A percentile compares a stretch with the other conserved stretches of the same genome.
Evolutionary conservation across 768 basidiomycete species (phyloP).

Genomic region (Tylopilus sp.): DNA sequence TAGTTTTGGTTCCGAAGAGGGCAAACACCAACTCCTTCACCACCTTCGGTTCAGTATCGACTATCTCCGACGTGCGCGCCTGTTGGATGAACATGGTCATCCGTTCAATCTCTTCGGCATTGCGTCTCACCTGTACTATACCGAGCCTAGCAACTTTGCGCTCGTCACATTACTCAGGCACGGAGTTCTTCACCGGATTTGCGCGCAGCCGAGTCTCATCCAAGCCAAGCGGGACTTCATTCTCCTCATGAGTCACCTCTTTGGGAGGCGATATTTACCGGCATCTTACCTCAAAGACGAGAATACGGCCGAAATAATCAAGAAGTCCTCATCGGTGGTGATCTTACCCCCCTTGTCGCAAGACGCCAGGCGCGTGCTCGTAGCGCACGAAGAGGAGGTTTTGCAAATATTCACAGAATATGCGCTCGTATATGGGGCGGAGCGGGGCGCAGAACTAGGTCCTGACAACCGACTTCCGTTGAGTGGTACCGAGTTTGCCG

Average conservation of each 20-base stretch:
- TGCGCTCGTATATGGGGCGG: slow-evolving; percentile 45
- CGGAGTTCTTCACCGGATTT: slow-evolving; percentile 59
- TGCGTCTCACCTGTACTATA: slow-evolving; percentile 55
- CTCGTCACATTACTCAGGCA: slow-evolving; percentile 53
- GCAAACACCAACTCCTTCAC: slow-evolving; percentile 56
- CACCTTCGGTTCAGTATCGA: slow-evolving; percentile 71
- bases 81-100: slow-evolving; percentile 51
- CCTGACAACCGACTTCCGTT: slow-evolving; percentile 48
- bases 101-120: slow-evolving; percentile 57
- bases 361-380: slow-evolving; percentile 40
- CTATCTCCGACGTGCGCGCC: slow-evolving; percentile 55
- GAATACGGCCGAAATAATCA: slow-evolving; percentile 34
- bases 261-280: slow-evolving; percentile 57
- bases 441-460: slow-evolving; percentile 38
- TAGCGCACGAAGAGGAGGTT: slow-evolving; percentile 46
- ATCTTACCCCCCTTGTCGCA: slow-evolving; percentile 49
- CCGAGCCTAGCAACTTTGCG: slow-evolving; percentile 70
- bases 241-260: slow-evolving; percentile 59
- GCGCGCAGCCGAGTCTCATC: slow-evolving; percentile 36
- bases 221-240: slow-evolving; percentile 50
- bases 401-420: slow-evolving; percentile 55
- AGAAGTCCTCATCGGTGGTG: slow-evolving; percentile 54
- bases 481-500: slow-evolving; percentile 32
- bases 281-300: slow-evolving; percentile 38
- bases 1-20: slow-evolving; percentile 52